Base-by-base conservation (phyloP, 345 rosid genomes). In the Arabis alpina region DNA sequence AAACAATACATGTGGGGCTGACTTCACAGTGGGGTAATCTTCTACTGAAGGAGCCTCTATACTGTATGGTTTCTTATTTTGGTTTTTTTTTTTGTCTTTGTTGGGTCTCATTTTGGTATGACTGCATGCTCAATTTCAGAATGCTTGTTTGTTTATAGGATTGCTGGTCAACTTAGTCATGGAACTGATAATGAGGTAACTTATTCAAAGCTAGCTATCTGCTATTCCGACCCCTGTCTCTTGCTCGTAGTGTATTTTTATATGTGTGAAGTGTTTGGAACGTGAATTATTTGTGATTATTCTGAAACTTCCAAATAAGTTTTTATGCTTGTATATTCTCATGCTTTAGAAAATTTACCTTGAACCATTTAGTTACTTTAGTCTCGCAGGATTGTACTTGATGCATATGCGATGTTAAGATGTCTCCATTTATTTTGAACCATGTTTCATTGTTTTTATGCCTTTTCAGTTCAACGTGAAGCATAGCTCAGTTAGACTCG, bases 81-180 rank as follows among this genome's bases (percentile, higher is more conserved):
- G n/a, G 6, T 4, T 32, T 32, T 3, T 32, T 32, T 6, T 32
- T 32, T 67, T 39, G 3, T 16, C 54, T 24, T 19, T 54, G 12
- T 0, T 10, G 19, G 36, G 36, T 32, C 5, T 32, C 36, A 5
- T 32, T 32, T 32, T 32, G 36, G 36, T 32, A 32, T 4, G 36
- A 32, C 6, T 32, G 15, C 25, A 53, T 49, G 13, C 70, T 76
- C 65, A 67, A 54, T 54, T 66, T 54, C 51, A 41, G 50, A 64
- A 48, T 45, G 70, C 55, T 70, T 77, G 68, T 74, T 61, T 74
- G 61, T 74, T 73, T 74, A 64, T 74, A 94, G 99, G 72, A 89
- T 93, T 77, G 98, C 96, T 80, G 99, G 99, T 64, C 99, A 94
- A 73, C 98, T 94, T 81, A 98, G 99, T 54, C 99, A 94, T 80